These are phyloP conservation scores for Chernovozyma aurita DNA, from an alignment of 1,139 yeast species.

Conservation along the genomic window DNA sequence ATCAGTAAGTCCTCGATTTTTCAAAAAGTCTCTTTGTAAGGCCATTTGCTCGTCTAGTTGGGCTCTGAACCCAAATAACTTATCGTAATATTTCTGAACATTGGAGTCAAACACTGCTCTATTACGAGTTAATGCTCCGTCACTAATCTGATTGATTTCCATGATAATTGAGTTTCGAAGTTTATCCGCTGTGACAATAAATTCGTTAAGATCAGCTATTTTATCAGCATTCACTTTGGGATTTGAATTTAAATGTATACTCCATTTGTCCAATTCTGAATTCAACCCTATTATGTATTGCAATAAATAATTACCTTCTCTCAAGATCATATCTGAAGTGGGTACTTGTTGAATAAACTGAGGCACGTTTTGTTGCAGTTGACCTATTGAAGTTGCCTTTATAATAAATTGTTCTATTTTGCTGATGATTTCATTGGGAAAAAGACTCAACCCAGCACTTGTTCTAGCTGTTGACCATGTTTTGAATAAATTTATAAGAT, in stretches of 20 bases:
- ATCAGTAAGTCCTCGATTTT: not conserved
- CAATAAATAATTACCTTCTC: constrained; percentile 29
- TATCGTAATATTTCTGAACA: constrained; percentile 23
- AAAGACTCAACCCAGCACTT: constrained; percentile 32
- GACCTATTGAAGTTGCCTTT: constrained; percentile 28
- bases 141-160: constrained; percentile 30
- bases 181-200: constrained; percentile 14
- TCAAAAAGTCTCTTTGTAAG: constrained; percentile 2
- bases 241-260: not conserved
- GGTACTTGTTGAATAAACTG: constrained; percentile 11
- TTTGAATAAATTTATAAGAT: constrained; percentile 34
- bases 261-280: constrained; percentile 8
- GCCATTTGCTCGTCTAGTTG: constrained; percentile 26
- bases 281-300: constrained; percentile 26
- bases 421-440: constrained; percentile 24
- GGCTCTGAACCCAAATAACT: constrained; percentile 23
- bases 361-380: constrained; percentile 8
- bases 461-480: constrained; percentile 37
- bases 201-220: constrained; percentile 5
- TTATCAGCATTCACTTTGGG: not conserved
- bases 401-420: constrained; percentile 39
- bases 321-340: constrained; percentile 26
- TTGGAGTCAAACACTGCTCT: constrained; percentile 21
- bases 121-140: constrained; percentile 19
- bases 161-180: constrained; percentile 28